Evolutionary conservation across 163 green algal species (phyloP).

Genomic region (Prototheca wickerhamii): DNA sequence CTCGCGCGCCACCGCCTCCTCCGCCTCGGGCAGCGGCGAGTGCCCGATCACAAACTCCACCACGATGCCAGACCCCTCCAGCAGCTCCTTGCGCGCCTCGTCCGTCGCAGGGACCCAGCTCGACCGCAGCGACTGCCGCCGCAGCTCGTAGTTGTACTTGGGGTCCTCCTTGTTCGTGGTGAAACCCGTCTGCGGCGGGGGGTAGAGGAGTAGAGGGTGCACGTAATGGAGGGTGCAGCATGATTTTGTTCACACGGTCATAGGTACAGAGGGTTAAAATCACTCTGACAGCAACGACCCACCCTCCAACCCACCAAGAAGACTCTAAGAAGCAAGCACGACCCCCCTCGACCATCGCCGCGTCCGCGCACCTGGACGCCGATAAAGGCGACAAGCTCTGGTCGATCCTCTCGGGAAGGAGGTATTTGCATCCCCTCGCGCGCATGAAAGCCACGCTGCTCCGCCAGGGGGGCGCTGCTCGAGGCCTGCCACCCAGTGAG

Average conservation of each 20-base stretch:
- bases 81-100: conserved; percentile 16
- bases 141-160: conserved; percentile 48
- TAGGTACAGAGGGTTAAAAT: too few relatives aligned
- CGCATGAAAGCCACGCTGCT: too few relatives aligned
- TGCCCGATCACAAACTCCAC: conserved; percentile 53
- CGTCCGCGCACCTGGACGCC: conserved; percentile 12
- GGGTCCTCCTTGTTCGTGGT: conserved; percentile 6
- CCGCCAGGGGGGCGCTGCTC: too few relatives aligned
- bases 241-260: too few relatives aligned
- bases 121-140: conserved; percentile 26
- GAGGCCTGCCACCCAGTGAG: too few relatives aligned
- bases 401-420: too few relatives aligned
- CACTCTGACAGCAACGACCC: too few relatives aligned
- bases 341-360: too few relatives aligned
- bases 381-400: conserved; percentile 6
- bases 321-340: too few relatives aligned
- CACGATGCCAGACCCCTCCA: conserved; percentile 24
- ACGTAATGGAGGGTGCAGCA: not conserved
- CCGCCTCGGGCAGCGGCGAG: conserved; percentile 8
- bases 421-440: too few relatives aligned
- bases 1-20: conserved; percentile 29
- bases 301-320: too few relatives aligned
- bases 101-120: conserved; percentile 43
- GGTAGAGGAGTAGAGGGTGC: too few relatives aligned
- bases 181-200: conserved; percentile 51